These are phyloP conservation scores for Candida tammaniensis DNA, from an alignment of 805 yeast genomes.

Conservation along the genomic window DNA sequence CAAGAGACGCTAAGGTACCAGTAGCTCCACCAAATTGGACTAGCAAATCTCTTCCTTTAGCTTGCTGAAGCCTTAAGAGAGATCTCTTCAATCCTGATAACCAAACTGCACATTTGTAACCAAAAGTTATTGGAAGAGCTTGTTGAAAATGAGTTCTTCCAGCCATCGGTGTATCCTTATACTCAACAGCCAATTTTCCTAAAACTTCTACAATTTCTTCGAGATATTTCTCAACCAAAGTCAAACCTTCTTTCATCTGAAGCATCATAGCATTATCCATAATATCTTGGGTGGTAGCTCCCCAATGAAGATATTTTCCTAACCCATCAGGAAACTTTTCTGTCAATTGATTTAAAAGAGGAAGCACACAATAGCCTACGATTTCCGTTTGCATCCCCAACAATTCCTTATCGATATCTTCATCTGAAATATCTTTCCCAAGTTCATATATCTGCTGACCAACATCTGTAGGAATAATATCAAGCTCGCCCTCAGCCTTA, in stretches of 20 bases:
- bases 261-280: constrained; percentile 4
- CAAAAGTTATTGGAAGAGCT: constrained; percentile 33
- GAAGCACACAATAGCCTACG: constrained; percentile 7
- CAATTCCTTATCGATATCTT: constrained; percentile 1
- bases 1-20: constrained; percentile 9
- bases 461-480: constrained; percentile 4
- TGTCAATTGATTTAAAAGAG: constrained; percentile 6
- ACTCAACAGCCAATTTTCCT: constrained; percentile 32
- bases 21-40: constrained; percentile 9
- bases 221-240: constrained; percentile 11
- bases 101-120: constrained; percentile 22
- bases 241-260: constrained; percentile 5
- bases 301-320: constrained; percentile 7
- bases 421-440: constrained; percentile 1
- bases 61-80: constrained; percentile 1
- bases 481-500: constrained; percentile 6
- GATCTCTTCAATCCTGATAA: constrained; percentile 5
- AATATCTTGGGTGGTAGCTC: constrained; percentile 20
- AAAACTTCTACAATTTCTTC: constrained; percentile 27
- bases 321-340: constrained; percentile 5
- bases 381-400: constrained; percentile 6
- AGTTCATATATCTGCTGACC: constrained; percentile 3
- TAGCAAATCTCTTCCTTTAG: constrained; percentile 2
- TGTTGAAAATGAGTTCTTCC: constrained; percentile 35
- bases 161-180: constrained; percentile 31